Base-by-base conservation (phyloP, 257 asterid species). In the Solanum sejunctum region DNA sequence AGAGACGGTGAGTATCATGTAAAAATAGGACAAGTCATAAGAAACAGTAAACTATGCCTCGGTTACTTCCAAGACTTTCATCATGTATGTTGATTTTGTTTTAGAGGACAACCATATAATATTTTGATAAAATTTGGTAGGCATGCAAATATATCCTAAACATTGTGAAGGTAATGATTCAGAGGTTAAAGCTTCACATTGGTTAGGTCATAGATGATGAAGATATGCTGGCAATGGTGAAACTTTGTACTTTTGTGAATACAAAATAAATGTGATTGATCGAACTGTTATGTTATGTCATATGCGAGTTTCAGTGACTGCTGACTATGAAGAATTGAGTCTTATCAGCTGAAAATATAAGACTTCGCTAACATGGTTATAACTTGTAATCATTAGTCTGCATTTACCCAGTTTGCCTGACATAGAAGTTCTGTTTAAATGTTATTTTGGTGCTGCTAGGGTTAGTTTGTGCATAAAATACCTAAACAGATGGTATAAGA, bases 1-100 rank as follows among this genome's bases (percentile, higher is more conserved):
- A 84, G 98, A 97, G 91, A 97, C 98, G 91, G 99, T 96, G 85
- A 90, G 92, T 67, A 84, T 82, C 84, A 47, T 60, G 64, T 77
- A 9, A 51, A 51, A 16, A 54, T 26, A 52, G 64, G 49, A 47
- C 26, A 78, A 21, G 61, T 77, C 63, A 12, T 77, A 77, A 78
- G 63, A 52, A 78, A 52, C 64, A 52, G 28, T 52, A 78, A 52
- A 52, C 28, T 52, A 51, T 52, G 83, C 64, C 52, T 52, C 52
- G 21, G 83, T 78, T 18, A 28, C 64, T 10, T 2, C 49, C 64
- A 78, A 28, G 64, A 78, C 60, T 10, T 52, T 52, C 64, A 52
- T 17, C 28, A 26, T 28, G 26, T 26, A 28, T 6, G n/a, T 28
- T 78, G 11, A 9, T 78, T 77, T 52, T 52, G 83, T 60, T 78